phyloP scores from a whole-genome alignment of 805 yeast genomes.

The Schizosaccharomyces pombe region DNA sequence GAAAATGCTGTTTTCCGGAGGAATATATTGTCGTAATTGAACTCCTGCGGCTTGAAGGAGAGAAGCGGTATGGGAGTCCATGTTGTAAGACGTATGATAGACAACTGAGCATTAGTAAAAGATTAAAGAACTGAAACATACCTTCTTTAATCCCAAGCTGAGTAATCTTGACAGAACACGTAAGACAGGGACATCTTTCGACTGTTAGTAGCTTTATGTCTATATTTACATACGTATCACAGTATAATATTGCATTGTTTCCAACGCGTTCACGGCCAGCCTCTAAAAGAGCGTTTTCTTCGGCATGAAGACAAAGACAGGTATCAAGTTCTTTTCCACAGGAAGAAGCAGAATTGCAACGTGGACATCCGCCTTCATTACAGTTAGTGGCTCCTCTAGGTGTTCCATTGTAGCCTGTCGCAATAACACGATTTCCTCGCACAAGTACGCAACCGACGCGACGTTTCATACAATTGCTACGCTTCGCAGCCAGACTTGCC shows the following conservation, averaged over 20 bases:
- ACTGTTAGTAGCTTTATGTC: not conserved
- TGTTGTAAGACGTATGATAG: slow-evolving; percentile 72
- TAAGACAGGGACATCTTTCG: slow-evolving; percentile 62
- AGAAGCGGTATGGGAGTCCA: slow-evolving; percentile 57
- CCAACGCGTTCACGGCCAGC: slow-evolving; percentile 78
- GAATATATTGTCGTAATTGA: slow-evolving; percentile 34
- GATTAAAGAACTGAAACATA: not conserved
- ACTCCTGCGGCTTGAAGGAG: slow-evolving; percentile 61
- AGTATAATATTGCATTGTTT: slow-evolving; percentile 35
- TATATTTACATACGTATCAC: slow-evolving; percentile 35
- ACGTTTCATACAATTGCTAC: slow-evolving; percentile 93
- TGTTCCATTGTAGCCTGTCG: slow-evolving; percentile 96
- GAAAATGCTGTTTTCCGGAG: slow-evolving; percentile 14
- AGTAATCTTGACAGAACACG: slow-evolving; percentile 85
- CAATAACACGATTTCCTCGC: slow-evolving; percentile 59
- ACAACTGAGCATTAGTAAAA: slow-evolving; percentile 27
- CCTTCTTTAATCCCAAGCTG: slow-evolving; percentile 66
- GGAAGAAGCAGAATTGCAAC: slow-evolving; percentile 38
- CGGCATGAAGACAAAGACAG: slow-evolving; percentile 88
- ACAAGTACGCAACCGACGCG: slow-evolving; percentile 92
- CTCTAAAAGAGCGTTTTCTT: slow-evolving; percentile 83
- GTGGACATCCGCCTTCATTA: slow-evolving; percentile 81
- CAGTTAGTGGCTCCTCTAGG: slow-evolving; percentile 75
- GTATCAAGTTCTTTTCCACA: slow-evolving; percentile 57
- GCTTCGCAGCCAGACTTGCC: slow-evolving; percentile 75